Evolutionary conservation across 345 rosid species (phyloP), one percentile per base, ranked within the genome.

Genomic region (Tarenaya hassleriana): DNA sequence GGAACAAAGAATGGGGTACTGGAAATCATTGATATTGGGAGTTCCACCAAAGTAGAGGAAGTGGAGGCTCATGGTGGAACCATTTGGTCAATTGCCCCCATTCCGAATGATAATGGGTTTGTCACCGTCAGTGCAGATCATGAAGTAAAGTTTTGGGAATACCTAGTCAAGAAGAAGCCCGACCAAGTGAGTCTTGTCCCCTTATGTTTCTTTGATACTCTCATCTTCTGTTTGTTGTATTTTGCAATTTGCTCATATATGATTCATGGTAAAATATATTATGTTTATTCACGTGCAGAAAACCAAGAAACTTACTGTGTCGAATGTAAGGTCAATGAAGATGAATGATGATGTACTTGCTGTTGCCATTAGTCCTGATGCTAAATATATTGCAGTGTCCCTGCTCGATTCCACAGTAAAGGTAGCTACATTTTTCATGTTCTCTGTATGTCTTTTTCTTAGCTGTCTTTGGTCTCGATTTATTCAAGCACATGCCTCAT

Each of bases 121-220:
- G 78, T 91, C 64, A 91, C 96, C 5, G 96, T 89, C 50, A 91
- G 98, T 76, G 92, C 92, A 31, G 98, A 91, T 70, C 92, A 81
- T 29, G 94, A 88, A 50, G 79, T 87, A 43, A 91, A 91, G 70
- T 84, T 87, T 60, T 91, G 98, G 98, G 87, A 84, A 63, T 91
- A 84, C 67, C 79, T 59, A 65, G 70, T 83, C 55, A 77, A 76
- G 61, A 82, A 70, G 69, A 77, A 70, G 60, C 60, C 75, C 70
- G 80, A 79, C 69, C 86, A 84, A 54, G 96, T 90, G 33, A 66
- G 71, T 34, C 41, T 40, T 46, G 50, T 57, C 20, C 27, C 50
- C 59, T 12, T 56, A 21, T 32, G 41, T 19, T 54, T 55, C 13
- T 27, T 57, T 64, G 7, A n/a, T 50, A 35, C 40, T 35, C n/a